These are phyloP conservation scores for Saitozyma sp. DNA, from an alignment of 768 basidiomycete genomes.

Conservation along the genomic window DNA sequence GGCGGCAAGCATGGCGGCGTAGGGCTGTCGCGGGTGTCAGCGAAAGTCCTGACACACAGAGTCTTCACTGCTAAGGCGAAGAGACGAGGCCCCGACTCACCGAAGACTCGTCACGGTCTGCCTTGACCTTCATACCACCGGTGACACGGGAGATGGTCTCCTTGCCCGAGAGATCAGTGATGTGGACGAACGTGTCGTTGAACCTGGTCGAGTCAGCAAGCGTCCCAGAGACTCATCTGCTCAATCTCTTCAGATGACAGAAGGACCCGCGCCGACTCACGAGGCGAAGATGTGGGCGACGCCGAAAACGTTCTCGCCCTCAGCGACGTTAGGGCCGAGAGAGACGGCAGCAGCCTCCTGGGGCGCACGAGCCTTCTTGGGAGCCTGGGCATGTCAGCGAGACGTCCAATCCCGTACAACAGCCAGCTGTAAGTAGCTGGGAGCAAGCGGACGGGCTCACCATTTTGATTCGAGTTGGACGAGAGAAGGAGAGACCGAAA, in stretches of 20 bases:
- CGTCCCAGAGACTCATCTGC: not conserved
- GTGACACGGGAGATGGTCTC: constrained; percentile 99
- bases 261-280: constrained; percentile 27
- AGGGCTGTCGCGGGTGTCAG: constrained; percentile 36
- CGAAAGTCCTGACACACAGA: not conserved
- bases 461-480: constrained; percentile 8
- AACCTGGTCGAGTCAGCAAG: constrained; percentile 56
- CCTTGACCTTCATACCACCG: constrained; percentile 99
- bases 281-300: constrained; percentile 99
- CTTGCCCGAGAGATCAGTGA: constrained; percentile 98
- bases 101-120: constrained; percentile 99
- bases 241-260: not conserved
- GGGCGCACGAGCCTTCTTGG: constrained; percentile 52
- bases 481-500: not conserved
- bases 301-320: constrained; percentile 95
- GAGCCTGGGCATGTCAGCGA: constrained; percentile 21
- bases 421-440: not conserved
- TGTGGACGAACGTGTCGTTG: constrained; percentile 99
- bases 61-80: not conserved
- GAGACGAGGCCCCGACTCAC: no score
- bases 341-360: constrained; percentile 74
- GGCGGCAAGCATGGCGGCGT: constrained; percentile 93
- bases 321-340: constrained; percentile 92
- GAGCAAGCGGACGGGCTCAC: not conserved
- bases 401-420: not conserved